Evolutionary conservation across 306 rosid genomes (phyloP).

Genomic region (Citrullus amarus): DNA sequence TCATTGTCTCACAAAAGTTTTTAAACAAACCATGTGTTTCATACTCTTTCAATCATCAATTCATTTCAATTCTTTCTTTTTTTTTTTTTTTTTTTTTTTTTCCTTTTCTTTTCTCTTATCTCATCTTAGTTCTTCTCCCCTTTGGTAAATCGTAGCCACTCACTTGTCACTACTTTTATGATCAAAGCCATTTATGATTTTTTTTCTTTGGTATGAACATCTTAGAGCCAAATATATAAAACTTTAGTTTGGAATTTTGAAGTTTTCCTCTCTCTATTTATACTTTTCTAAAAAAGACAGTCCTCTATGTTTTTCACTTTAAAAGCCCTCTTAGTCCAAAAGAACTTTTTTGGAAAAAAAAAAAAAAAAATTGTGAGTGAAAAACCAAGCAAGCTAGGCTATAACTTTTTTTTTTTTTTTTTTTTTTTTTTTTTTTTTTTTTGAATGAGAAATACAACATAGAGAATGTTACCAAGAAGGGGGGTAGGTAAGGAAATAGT

Average conservation of each 20-base stretch:
- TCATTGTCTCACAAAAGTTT: conserved; percentile 4
- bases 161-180: too few relatives aligned
- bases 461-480: not conserved
- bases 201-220: not conserved
- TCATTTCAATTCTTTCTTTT: not conserved
- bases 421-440: not conserved
- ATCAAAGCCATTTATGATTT: too few relatives aligned
- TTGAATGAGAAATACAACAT: not conserved
- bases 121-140: not conserved
- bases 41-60: not conserved
- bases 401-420: not conserved
- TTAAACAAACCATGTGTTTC: conserved; percentile 8
- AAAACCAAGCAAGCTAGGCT: not conserved
- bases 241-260: not conserved
- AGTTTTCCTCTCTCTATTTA: not conserved
- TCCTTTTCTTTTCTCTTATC: not conserved
- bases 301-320: not conserved
- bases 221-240: not conserved
- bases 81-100: not conserved
- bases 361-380: not conserved
- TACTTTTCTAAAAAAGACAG: not conserved
- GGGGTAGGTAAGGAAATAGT: too few relatives aligned
- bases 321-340: not conserved
- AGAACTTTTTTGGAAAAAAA: not conserved
- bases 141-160: not conserved